Conservation (phyloP, 2,329 filamentous ascomycete species). For the Simplicillium aogashimaense region DNA sequence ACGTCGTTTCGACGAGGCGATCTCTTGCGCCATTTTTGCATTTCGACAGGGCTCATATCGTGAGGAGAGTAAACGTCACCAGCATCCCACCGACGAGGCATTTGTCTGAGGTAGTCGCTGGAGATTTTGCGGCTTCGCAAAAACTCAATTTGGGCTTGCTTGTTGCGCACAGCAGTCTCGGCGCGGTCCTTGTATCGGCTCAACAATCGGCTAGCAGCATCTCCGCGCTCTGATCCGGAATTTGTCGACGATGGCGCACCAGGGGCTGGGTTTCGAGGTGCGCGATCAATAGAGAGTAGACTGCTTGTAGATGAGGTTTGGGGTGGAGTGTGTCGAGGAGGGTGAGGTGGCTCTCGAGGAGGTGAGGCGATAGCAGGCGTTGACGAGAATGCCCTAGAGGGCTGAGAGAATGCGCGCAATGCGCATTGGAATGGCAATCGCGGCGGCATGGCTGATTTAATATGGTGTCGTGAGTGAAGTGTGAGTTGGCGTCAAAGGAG, state of each 20-base stretch:
- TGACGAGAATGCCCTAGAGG: conserved; percentile 19
- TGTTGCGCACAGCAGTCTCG: conserved; percentile 13
- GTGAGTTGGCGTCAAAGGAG: neutral
- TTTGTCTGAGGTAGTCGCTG: conserved; percentile 50
- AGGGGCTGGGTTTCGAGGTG: conserved; percentile 4
- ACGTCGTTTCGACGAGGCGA: conserved; percentile 55
- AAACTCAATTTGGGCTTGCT: conserved; percentile 24
- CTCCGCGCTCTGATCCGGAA: conserved; percentile 10
- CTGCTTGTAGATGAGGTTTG: conserved; percentile 10
- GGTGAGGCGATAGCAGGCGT: conserved; percentile 14
- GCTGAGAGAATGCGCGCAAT: conserved; percentile 11
- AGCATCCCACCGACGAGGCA: conserved; percentile 58
- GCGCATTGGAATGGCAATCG: conserved; percentile 20
- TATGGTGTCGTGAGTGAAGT: conserved; percentile 8
- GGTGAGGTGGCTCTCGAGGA: conserved; percentile 15
- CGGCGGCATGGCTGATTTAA: conserved; percentile 26
- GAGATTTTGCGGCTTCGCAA: conserved; percentile 28
- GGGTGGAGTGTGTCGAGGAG: conserved; percentile 12
- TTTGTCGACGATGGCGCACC: neutral
- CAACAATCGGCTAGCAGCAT: conserved; percentile 18
- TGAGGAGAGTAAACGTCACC: conserved; percentile 90
- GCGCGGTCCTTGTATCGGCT: conserved; percentile 14
- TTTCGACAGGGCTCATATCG: conserved; percentile 70
- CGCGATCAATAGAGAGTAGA: conserved; percentile 6
- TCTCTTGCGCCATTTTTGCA: conserved; percentile 65